Conservation (phyloP, 371 early-diverging fungal species). For the Synchytrium microbalum region DNA sequence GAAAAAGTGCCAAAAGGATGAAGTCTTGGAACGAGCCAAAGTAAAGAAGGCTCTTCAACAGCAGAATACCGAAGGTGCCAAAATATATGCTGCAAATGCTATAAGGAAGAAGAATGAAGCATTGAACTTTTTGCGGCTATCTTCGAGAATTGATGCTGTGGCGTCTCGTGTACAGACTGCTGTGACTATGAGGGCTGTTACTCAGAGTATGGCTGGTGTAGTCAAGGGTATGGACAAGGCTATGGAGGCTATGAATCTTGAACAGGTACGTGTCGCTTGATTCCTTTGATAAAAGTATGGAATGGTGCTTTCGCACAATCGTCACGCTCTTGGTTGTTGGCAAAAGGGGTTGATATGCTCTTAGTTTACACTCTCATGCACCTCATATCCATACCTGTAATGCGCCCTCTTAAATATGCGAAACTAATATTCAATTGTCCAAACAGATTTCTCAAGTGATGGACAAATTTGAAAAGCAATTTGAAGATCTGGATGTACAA, state of each 20-base stretch:
- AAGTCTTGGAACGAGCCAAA: slow-evolving; percentile 67
- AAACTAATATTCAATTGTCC: slow-evolving; percentile 1
- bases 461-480: slow-evolving; percentile 90
- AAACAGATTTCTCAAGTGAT: slow-evolving; percentile 77
- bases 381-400: background rate
- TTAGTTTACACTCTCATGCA: background rate
- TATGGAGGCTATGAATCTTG: slow-evolving; percentile 85
- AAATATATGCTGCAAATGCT: slow-evolving; percentile 91
- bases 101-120: slow-evolving; percentile 95
- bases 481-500: slow-evolving; percentile 90
- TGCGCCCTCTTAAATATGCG: background rate
- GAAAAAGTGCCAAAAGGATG: slow-evolving; percentile 80
- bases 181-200: slow-evolving; percentile 82
- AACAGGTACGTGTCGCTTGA: slow-evolving; percentile 50
- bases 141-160: slow-evolving; percentile 88
- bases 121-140: slow-evolving; percentile 75
- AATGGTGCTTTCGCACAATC: slow-evolving; percentile 8
- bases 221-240: slow-evolving; percentile 89
- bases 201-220: slow-evolving; percentile 69
- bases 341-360: background rate
- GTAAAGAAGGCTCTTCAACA: slow-evolving; percentile 92
- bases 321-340: no score
- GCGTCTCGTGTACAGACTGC: slow-evolving; percentile 90
- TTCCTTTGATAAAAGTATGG: background rate
- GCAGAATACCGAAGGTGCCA: slow-evolving; percentile 88